Evolutionary conservation across 106 monocot species (phyloP), one percentile per base, ranked within the genome.

Genomic region (Dactylorhiza incarnata): DNA sequence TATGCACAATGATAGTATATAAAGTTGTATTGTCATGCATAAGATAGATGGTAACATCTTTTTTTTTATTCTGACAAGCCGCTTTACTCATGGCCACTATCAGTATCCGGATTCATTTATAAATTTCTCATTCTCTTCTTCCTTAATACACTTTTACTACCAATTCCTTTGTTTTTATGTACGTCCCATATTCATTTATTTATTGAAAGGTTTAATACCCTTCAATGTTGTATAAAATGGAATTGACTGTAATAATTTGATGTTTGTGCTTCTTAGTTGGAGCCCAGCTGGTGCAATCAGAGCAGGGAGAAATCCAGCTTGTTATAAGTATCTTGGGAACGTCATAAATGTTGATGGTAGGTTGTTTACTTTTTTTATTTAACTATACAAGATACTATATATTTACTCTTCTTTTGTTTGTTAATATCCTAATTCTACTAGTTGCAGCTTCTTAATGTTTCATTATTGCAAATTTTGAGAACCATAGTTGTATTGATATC

Each of bases 211-310:
- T 46, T 69, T 69, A 46, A 46, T n/a, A 45, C n/a, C 45, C 24
- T 68, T 46, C 69, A 16, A n/a, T 46, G 45, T 37, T 37, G 37
- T 46, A 11, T 69, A 69, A 45, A 45, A 16, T 26, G 14, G 4
- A 69, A 37, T 15, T 46, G n/a, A 69, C 17, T 46, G 44, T 46
- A 46, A 17, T 15, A 37, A 63, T 76, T 81, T 68, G 58, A 16
- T 46, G 74, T 78, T 75, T 67, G 44, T 73, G 44, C 14, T 45
- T 80, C 79, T 74, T 78, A 99, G 99, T 78, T 99, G 99, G 99
- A 99, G 83, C 71, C 99, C 99, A 75, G 89, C 99, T 22, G 99
- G 99, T 75, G 91, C 99, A 66, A 83, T 99, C 76, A 81, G 79
- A 44, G 89, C 94, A 56, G 99, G 99, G 66, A 80, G 77, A 24